These are phyloP conservation scores for Colletotrichum siamense DNA, from an alignment of 2,329 filamentous ascomycete genomes.

Conservation along the genomic window DNA sequence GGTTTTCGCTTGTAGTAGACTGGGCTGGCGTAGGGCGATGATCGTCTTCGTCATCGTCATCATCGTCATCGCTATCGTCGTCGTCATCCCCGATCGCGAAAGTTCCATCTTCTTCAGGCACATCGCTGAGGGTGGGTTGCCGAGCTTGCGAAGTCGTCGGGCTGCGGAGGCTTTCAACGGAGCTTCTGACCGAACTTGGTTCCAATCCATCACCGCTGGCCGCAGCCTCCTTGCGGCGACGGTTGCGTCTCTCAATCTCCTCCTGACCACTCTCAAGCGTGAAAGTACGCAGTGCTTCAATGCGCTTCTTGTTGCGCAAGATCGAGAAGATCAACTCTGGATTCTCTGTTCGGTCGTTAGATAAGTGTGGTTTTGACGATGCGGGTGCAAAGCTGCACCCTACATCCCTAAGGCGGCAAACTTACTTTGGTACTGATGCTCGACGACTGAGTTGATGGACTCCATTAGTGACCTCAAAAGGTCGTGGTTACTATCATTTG, in stretches of 20 bases:
- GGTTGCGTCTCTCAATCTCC: slow-evolving; percentile 83
- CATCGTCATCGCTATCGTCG: slow-evolving; percentile 62
- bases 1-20: slow-evolving; percentile 68
- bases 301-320: slow-evolving; percentile 79
- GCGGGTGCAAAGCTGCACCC: background rate
- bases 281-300: slow-evolving; percentile 85
- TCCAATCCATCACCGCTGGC: slow-evolving; percentile 57
- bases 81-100: slow-evolving; percentile 93
- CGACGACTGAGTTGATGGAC: slow-evolving; percentile 86
- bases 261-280: slow-evolving; percentile 91
- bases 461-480: slow-evolving; percentile 84
- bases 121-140: slow-evolving; percentile 65
- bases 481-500: slow-evolving; percentile 88
- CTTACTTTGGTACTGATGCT: slow-evolving; percentile 83
- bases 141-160: slow-evolving; percentile 61
- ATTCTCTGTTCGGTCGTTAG: slow-evolving; percentile 64
- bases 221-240: slow-evolving; percentile 69
- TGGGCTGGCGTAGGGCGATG: slow-evolving; percentile 62
- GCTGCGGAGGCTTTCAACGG: slow-evolving; percentile 71
- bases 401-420: background rate
- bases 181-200: slow-evolving; percentile 59
- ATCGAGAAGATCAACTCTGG: slow-evolving; percentile 81
- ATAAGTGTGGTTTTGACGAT: background rate
- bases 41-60: slow-evolving; percentile 52
- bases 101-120: slow-evolving; percentile 73